These are phyloP conservation scores for Fragaria ananassa DNA, from an alignment of 306 rosid genomes.

Conservation along the genomic window DNA sequence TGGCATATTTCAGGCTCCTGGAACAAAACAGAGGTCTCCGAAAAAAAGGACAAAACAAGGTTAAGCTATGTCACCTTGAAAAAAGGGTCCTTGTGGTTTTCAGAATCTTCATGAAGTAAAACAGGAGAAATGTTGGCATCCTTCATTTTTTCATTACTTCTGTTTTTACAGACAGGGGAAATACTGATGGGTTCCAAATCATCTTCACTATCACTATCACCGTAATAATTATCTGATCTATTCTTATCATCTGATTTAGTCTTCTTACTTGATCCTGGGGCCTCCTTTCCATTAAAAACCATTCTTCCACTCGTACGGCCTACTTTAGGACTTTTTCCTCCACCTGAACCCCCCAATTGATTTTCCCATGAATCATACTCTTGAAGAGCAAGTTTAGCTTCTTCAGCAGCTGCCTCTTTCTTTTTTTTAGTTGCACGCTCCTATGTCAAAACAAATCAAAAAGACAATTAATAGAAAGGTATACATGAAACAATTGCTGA, in stretches of 20 bases:
- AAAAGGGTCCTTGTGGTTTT: slow-evolving; percentile 44
- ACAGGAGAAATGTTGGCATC: slow-evolving; percentile 31
- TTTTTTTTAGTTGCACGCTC: slow-evolving; percentile 76
- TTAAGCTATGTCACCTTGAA: slow-evolving; percentile 51
- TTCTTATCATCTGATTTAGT: slow-evolving; percentile 39
- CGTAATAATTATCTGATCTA: slow-evolving; percentile 47
- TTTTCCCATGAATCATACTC: slow-evolving; percentile 60
- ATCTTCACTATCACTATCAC: slow-evolving; percentile 72
- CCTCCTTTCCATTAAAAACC: slow-evolving; percentile 60
- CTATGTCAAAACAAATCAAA: slow-evolving; percentile 42
- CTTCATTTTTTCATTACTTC: slow-evolving; percentile 31
- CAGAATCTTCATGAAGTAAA: slow-evolving; percentile 37
- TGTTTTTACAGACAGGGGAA: slow-evolving; percentile 23
- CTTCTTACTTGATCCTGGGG: slow-evolving; percentile 43
- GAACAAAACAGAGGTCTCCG: slow-evolving; percentile 18
- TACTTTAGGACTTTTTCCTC: slow-evolving; percentile 39
- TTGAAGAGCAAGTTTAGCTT: slow-evolving; percentile 70
- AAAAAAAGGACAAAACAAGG: not conserved
- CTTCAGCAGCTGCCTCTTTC: slow-evolving; percentile 68
- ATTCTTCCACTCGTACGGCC: slow-evolving; percentile 65
- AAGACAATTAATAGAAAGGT: slow-evolving; percentile 4
- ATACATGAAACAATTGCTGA: not conserved
- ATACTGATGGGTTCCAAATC: slow-evolving; percentile 38
- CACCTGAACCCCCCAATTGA: slow-evolving; percentile 51
- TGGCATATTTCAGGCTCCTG: slow-evolving; percentile 21